phyloP scores from a whole-genome alignment of 805 yeast species.

The Maudiozyma turicensis region DNA sequence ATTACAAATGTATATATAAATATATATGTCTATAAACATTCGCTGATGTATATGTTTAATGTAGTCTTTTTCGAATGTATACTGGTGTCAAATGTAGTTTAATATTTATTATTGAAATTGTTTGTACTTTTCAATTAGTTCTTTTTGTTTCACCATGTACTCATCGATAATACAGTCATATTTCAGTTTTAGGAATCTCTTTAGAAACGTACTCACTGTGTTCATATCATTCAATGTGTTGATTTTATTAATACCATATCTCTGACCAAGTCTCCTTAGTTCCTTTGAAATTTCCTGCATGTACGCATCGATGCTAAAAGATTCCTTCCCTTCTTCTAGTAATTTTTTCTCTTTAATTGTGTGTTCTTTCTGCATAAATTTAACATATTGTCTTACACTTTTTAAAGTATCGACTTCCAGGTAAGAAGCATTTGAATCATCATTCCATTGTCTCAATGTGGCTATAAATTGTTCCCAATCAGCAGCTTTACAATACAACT shows the following conservation, averaged over 20 bases:
- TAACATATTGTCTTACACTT: conserved; percentile 15
- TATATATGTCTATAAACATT: no score
- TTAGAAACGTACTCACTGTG: conserved; percentile 8
- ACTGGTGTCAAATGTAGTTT: no score
- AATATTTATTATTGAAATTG: neutral
- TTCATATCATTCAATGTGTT: conserved; percentile 18
- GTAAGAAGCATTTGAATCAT: conserved; percentile 11
- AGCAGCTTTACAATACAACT: conserved; percentile 10
- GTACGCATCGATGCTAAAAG: neutral
- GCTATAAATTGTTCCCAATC: conserved; percentile 9
- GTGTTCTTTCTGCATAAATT: conserved; percentile 8
- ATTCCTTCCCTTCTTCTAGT: neutral
- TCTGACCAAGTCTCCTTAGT: conserved; percentile 9
- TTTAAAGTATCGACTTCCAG: conserved; percentile 15
- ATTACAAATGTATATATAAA: no score
- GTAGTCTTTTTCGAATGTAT: no score
- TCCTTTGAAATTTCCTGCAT: conserved; percentile 7
- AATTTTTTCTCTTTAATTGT: neutral
- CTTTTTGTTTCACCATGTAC: neutral
- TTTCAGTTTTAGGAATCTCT: conserved; percentile 7
- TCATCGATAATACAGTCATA: neutral
- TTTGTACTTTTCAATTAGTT: neutral
- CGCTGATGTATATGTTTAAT: no score
- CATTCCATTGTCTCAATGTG: conserved; percentile 19
- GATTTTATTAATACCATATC: conserved; percentile 14